Conservation (phyloP, 768 basidiomycete genomes). For the Suillus tomentosus region DNA sequence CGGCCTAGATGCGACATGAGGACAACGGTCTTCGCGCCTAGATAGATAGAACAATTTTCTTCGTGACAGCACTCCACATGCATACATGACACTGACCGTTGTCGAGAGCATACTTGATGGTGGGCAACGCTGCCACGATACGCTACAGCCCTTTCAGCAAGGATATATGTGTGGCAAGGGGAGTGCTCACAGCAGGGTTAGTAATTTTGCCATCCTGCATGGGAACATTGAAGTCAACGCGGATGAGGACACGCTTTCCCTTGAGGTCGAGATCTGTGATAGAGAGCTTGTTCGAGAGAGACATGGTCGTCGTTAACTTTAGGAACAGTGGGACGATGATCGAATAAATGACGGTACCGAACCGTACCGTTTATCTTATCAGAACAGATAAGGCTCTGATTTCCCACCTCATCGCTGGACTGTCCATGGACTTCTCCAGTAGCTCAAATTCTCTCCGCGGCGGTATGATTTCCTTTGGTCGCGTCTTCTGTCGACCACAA, state of each 20-base stretch:
- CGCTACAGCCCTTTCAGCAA: slow-evolving; percentile 54
- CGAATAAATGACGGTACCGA: slow-evolving; percentile 11
- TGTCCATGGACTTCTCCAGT: slow-evolving; percentile 5
- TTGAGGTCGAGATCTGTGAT: slow-evolving; percentile 90
- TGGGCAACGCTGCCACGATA: slow-evolving; percentile 95
- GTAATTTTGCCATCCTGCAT: slow-evolving; percentile 91
- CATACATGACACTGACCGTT: slow-evolving; percentile 51
- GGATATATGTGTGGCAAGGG: slow-evolving; percentile 11
- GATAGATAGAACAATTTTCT: slow-evolving; percentile 1
- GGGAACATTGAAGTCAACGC: slow-evolving; percentile 96
- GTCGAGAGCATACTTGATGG: slow-evolving; percentile 90
- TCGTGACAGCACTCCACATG: neutral
- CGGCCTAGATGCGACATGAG: slow-evolving; percentile 99
- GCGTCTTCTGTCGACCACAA: slow-evolving; percentile 24
- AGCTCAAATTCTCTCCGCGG: neutral
- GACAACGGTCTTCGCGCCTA: slow-evolving; percentile 80
- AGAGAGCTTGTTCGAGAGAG: slow-evolving; percentile 91
- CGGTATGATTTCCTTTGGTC: slow-evolving; percentile 10
- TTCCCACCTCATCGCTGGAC: slow-evolving; percentile 15
- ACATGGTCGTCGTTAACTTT: slow-evolving; percentile 57
- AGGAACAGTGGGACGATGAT: slow-evolving; percentile 18
- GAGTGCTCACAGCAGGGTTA: slow-evolving; percentile 83
- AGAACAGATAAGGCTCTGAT: slow-evolving; percentile 13
- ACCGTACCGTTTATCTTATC: slow-evolving; percentile 17
- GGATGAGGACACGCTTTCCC: slow-evolving; percentile 87